phyloP scores from a whole-genome alignment of 2,329 filamentous ascomycete species.

The Aspergillus nomiae region DNA sequence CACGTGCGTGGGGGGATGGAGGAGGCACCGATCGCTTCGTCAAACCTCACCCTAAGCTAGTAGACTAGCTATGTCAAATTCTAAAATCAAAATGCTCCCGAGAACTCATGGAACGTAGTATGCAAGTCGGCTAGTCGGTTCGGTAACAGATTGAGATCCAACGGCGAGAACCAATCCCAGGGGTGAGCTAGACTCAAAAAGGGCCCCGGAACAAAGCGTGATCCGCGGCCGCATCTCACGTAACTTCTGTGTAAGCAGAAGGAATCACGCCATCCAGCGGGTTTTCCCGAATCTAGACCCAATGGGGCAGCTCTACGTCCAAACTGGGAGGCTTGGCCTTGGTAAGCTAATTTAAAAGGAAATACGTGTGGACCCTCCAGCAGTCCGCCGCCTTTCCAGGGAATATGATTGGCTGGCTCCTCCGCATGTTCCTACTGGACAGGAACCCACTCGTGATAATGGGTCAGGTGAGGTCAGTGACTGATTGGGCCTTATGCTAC shows the following conservation, averaged over 20 bases:
- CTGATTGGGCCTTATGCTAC: no score
- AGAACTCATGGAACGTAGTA: not conserved
- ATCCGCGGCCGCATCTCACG: not conserved
- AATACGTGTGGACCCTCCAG: not conserved
- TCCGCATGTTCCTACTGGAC: not conserved
- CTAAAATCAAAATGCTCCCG: not conserved
- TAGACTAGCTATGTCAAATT: not conserved
- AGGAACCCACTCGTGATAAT: not conserved
- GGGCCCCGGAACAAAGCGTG: not conserved
- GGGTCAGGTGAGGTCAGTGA: not conserved
- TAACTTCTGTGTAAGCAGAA: not conserved
- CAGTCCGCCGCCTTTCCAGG: not conserved
- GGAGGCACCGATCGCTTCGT: not conserved
- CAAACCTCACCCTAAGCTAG: not conserved
- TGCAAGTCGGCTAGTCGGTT: not conserved
- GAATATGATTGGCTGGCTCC: not conserved
- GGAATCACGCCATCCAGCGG: not conserved
- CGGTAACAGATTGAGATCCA: not conserved
- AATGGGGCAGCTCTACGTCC: not conserved
- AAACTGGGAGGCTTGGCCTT: no score
- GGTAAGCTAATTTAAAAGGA: no score
- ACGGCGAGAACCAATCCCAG: not conserved
- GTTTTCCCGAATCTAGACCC: not conserved
- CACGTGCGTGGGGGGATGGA: not conserved
- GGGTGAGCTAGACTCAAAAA: not conserved